phyloP scores from a whole-genome alignment of 306 rosid genomes.

The Pyrus bretschneideri region DNA sequence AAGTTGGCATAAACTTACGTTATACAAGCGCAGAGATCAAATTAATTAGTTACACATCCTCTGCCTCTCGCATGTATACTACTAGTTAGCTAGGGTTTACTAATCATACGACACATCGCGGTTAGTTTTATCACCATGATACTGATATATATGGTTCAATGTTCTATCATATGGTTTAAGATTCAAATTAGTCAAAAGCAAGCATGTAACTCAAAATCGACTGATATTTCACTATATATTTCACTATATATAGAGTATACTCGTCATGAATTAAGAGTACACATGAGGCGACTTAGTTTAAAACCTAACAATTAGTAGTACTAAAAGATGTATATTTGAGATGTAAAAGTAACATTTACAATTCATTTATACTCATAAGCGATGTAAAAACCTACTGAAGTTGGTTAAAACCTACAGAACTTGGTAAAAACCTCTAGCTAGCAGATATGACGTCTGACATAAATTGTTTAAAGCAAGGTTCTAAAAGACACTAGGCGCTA shows the following conservation, averaged over 20 bases:
- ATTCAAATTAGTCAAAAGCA: background rate
- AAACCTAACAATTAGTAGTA: too few relatives aligned
- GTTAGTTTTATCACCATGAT: background rate
- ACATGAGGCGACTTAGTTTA: too few relatives aligned
- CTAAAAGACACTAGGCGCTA: too few relatives aligned
- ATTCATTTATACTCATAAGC: background rate
- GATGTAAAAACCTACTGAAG: background rate
- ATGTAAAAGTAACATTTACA: too few relatives aligned
- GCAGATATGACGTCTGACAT: too few relatives aligned
- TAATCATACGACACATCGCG: background rate
- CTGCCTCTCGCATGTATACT: background rate
- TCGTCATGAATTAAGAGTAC: too few relatives aligned
- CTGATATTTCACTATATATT: background rate
- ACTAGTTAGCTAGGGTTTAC: background rate
- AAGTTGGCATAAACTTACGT: background rate
- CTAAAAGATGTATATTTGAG: too few relatives aligned
- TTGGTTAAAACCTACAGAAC: background rate
- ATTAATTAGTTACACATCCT: background rate
- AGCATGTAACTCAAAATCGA: background rate
- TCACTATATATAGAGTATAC: too few relatives aligned
- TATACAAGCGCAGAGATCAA: background rate
- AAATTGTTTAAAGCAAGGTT: background rate
- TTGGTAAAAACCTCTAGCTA: background rate
- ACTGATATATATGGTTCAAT: background rate
- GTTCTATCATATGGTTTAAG: background rate